A percentile compares a stretch with the other conserved stretches of the same genome.
These are phyloP conservation scores for Rhizophagus clarus DNA, from an alignment of 192 early-diverging fungal genomes.

Conservation along the genomic window DNA sequence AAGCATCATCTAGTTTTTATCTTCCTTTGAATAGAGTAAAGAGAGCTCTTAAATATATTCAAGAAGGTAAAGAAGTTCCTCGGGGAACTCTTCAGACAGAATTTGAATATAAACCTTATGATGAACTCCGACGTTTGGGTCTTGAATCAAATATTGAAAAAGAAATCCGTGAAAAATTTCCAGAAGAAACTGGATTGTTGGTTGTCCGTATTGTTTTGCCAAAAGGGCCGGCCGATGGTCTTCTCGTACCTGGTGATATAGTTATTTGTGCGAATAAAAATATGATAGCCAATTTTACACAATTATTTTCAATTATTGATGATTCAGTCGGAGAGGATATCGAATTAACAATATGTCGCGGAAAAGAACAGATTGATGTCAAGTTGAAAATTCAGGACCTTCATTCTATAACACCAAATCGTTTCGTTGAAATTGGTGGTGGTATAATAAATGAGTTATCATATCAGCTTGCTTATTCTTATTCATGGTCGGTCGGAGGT, in stretches of 20 bases:
- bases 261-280: conserved; percentile 65
- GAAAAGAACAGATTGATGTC: conserved; percentile 50
- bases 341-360: conserved; percentile 59
- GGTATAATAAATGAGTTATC: conserved; percentile 74
- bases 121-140: conserved; percentile 71
- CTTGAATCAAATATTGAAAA: conserved; percentile 66
- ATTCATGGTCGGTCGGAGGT: conserved; percentile 70
- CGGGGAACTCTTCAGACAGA: conserved; percentile 77
- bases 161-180: conserved; percentile 60
- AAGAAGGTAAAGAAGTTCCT: conserved; percentile 56
- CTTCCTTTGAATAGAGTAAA: conserved; percentile 77
- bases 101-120: conserved; percentile 70
- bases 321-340: conserved; percentile 54
- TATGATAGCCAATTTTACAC: conserved; percentile 71
- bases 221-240: conserved; percentile 63
- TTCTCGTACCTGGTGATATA: conserved; percentile 72
- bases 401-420: conserved; percentile 78
- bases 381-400: conserved; percentile 65
- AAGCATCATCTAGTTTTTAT: conserved; percentile 73
- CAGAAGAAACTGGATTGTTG: conserved; percentile 72
- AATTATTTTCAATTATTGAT: conserved; percentile 65
- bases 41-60: conserved; percentile 63
- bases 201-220: conserved; percentile 65
- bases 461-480: conserved; percentile 73
- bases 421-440: conserved; percentile 85